Base-by-base conservation (phyloP, 1,139 yeast genomes). In the Hemisphaericaspora subhashii region DNA sequence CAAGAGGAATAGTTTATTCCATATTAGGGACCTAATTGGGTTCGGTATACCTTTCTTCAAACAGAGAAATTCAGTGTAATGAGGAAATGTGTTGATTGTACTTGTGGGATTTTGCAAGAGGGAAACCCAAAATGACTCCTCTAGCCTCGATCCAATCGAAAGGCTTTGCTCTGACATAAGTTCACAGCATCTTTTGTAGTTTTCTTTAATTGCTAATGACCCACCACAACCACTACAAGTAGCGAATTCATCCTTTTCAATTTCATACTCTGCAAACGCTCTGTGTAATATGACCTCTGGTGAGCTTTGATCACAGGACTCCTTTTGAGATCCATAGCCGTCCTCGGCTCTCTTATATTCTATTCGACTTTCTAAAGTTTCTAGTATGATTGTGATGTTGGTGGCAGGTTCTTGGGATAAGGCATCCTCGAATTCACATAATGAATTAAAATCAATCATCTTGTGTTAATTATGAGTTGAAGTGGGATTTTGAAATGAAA, bases 31-130 rank as follows among this genome's bases (percentile, higher is more conserved):
- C 40, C 76, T 53, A 22, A 71, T 48, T 42, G 64, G 70, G 40
- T 54, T 58, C 9, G 76, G 77, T 14, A 71, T 57, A 3, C 74
- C 73, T 40, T 67, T 72, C 40, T 66, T 66, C 37, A 69, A 53
- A 39, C 68, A 61, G 22, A 67, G 53, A 45, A 68, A 60, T 46
- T 71, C 68, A 9, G 79, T 66, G 46, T 71, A 74, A 51, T 68
- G 60, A 4, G 81, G 81, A 29, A 75, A 58, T 1, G 75, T 65
- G 38, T 68, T 62, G 38, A 73, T 61, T 22, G 80, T 74, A 37
- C 68, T 62, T 13, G 72, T 62, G 2, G 77, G 77, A 46, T 69
- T 64, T 39, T 62, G 65, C 30, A 76, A 55, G 39, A 75, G 72
- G 27, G 71, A 60, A 39, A 67, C 51, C 80, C 80, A 75, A 48